A percentile compares a stretch with the other conserved stretches of the same genome.
These are phyloP conservation scores for Nelumbo lutea DNA, from an alignment of 164 flowering plant genomes.

Conservation along the genomic window DNA sequence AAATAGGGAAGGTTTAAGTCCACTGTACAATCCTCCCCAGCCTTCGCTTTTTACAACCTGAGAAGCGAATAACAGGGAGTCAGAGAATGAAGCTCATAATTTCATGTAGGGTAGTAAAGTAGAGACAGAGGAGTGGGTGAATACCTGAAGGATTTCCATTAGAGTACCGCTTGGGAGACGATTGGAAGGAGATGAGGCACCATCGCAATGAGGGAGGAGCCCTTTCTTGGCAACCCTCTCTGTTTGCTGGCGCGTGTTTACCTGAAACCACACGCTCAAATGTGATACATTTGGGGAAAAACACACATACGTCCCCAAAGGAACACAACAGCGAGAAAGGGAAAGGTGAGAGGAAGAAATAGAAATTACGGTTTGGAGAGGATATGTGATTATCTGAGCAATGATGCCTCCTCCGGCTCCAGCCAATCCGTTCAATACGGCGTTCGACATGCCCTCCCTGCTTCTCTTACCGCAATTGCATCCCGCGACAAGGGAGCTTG, in stretches of 20 bases:
- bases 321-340: background rate
- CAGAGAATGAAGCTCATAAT: background rate
- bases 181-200: conserved; percentile 1
- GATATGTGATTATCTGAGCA: conserved; percentile 73
- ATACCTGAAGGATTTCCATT: conserved; percentile 47
- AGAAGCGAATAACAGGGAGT: background rate
- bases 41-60: conserved; percentile 61
- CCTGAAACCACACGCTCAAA: conserved; percentile 26
- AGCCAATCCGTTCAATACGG: conserved; percentile 66
- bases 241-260: conserved; percentile 82
- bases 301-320: too few species aligned
- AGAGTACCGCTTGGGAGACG: conserved; percentile 33
- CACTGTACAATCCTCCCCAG: conserved; percentile 70
- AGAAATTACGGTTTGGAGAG: conserved; percentile 56
- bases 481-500: too few species aligned
- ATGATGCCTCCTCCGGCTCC: conserved; percentile 84
- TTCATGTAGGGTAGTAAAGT: background rate
- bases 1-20: conserved; percentile 70
- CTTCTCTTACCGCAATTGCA: background rate
- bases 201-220: background rate
- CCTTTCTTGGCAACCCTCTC: conserved; percentile 55
- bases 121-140: background rate
- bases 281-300: too few species aligned
- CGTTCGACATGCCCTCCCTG: conserved; percentile 43
- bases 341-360: background rate